Conservation (phyloP, 2,329 filamentous ascomycete genomes). For the Botrytis deweyae region DNA sequence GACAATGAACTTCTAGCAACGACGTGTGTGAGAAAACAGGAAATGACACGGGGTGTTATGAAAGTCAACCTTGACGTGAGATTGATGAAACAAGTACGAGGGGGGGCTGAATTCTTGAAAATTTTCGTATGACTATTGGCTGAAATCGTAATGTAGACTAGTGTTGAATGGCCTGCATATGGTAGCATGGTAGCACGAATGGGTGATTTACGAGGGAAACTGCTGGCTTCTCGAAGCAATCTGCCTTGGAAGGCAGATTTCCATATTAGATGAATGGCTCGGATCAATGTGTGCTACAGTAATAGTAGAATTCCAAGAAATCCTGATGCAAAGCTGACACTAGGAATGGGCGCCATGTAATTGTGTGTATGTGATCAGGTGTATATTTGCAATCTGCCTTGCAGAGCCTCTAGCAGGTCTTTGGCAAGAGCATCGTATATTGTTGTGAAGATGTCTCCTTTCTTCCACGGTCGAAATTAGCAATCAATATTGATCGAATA, state of each 20-base stretch:
- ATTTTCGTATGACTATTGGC: not conserved
- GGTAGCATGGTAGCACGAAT: not conserved
- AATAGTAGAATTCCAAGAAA: not conserved
- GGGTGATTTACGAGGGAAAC: not conserved
- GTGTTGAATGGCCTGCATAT: not conserved
- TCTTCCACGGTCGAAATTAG: not conserved
- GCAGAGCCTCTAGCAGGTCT: not conserved
- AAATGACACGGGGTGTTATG: not conserved
- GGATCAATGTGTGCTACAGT: not conserved
- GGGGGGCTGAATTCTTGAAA: not conserved
- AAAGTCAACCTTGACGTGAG: not conserved
- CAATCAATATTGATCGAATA: not conserved
- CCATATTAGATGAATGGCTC: not conserved
- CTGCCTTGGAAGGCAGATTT: not conserved
- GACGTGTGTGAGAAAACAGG: not conserved
- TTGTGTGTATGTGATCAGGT: not conserved
- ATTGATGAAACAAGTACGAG: not conserved
- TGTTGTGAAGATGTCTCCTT: not conserved
- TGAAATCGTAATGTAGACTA: not conserved
- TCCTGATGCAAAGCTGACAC: not conserved
- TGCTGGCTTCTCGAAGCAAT: not conserved
- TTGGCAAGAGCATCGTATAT: not conserved
- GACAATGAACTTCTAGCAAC: too few species aligned
- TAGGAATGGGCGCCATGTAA: not conserved
- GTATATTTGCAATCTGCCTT: not conserved